Evolutionary conservation across 225 moss, liverwort and hornwort genomes (phyloP).

Genomic region (Ulota crispa): DNA sequence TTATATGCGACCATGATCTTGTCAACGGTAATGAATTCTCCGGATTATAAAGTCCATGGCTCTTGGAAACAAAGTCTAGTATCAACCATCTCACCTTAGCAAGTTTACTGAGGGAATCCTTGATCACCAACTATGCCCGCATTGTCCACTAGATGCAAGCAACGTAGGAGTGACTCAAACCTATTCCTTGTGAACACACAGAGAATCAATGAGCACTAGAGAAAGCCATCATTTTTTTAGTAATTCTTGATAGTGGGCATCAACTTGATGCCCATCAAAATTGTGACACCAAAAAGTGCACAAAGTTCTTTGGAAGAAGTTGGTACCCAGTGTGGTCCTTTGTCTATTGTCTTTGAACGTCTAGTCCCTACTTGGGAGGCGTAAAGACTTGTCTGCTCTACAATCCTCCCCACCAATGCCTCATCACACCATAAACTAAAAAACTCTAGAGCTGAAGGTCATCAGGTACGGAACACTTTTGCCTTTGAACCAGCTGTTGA

Average conservation of each 20-base stretch:
- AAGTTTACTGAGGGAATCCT: background rate
- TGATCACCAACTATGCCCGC: accelerated
- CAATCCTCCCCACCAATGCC: too few species aligned
- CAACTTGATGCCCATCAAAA: background rate
- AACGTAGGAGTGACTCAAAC: background rate
- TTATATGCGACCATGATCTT: too few species aligned
- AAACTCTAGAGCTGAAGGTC: too few species aligned
- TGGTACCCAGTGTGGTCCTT: too few species aligned
- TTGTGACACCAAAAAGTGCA: background rate
- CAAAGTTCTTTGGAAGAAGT: too few species aligned
- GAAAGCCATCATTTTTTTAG: background rate
- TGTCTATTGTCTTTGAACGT: too few species aligned
- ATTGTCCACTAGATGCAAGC: background rate
- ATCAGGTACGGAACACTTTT: too few species aligned
- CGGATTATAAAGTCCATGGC: background rate
- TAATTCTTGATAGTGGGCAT: too few species aligned
- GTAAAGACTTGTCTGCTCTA: too few species aligned
- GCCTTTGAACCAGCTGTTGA: too few species aligned
- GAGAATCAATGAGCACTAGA: background rate
- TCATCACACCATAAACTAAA: too few species aligned
- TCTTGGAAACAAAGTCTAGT: background rate
- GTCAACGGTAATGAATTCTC: background rate
- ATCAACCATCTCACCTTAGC: background rate
- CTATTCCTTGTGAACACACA: background rate
- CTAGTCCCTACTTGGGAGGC: too few species aligned